A percentile compares a stretch with the other conserved stretches of the same genome.
Conservation (phyloP, 192 early-diverging fungal genomes). For the Powellomyces hirtus region DNA sequence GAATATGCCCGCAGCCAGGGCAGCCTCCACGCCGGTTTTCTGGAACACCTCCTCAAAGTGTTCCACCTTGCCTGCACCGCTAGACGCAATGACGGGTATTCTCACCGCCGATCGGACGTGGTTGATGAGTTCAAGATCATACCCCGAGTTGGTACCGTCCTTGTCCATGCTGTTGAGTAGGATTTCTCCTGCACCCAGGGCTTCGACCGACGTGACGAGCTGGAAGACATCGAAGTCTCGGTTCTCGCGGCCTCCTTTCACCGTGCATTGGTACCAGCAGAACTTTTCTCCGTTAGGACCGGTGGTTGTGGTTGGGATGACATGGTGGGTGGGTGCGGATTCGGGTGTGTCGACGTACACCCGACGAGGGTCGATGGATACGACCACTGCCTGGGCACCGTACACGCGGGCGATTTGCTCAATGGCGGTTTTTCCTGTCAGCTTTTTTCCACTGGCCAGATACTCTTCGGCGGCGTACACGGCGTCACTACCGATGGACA, state of each 20-base stretch:
- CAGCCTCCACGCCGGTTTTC: constrained; percentile 89
- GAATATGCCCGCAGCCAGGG: constrained; percentile 97
- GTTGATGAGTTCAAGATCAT: constrained; percentile 81
- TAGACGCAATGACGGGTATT: constrained; percentile 98
- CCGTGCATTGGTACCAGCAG: constrained; percentile 99
- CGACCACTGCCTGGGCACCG: constrained; percentile 96
- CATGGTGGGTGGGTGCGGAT: constrained; percentile 73
- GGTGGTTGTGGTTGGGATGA: constrained; percentile 62
- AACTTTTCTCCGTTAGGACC: constrained; percentile 92
- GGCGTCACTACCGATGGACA: constrained; percentile 99
- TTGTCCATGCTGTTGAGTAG: constrained; percentile 98
- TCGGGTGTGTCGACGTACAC: constrained; percentile 82
- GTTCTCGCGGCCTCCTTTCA: constrained; percentile 94
- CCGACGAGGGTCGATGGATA: constrained; percentile 95
- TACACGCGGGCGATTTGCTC: constrained; percentile 93
- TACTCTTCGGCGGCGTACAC: constrained; percentile 94
- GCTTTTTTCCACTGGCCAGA: constrained; percentile 42
- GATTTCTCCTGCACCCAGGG: constrained; percentile 94
- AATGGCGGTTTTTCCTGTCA: constrained; percentile 78
- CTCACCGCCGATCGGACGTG: constrained; percentile 74
- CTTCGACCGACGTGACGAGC: constrained; percentile 82
- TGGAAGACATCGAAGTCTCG: constrained; percentile 93
- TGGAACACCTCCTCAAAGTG: constrained; percentile 90
- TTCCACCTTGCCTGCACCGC: constrained; percentile 81
- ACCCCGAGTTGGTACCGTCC: constrained; percentile 98